These are phyloP conservation scores for Pythium phragmiticola DNA, from an alignment of 352 stramenopile species.

Conservation along the genomic window DNA sequence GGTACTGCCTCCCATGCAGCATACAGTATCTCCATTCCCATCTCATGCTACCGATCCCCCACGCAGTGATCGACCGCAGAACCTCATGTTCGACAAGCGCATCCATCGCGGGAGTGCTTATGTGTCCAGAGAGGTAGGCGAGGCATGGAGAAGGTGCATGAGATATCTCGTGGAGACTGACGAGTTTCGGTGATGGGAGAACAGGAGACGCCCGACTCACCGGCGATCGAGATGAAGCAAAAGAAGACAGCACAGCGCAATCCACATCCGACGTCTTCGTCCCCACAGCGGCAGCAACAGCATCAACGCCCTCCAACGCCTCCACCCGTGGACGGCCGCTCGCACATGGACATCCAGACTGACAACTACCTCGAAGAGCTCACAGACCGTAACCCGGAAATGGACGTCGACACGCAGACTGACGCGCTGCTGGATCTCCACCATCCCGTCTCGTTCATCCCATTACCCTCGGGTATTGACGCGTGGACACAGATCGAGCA, in stretches of 20 bases:
- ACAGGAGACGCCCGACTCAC: conserved; percentile 25
- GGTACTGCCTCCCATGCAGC: neutral
- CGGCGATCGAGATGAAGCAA: conserved; percentile 11
- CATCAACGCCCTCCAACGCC: conserved; percentile 68
- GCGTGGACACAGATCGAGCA: conserved; percentile 90
- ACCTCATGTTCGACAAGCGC: conserved; percentile 95
- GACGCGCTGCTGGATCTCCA: conserved; percentile 88
- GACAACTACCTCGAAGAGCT: conserved; percentile 95
- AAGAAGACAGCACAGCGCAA: conserved; percentile 19
- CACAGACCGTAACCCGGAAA: conserved; percentile 87
- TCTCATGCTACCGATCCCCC: neutral
- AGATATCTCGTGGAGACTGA: neutral
- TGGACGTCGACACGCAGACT: conserved; percentile 90
- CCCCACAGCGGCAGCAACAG: conserved; percentile 35
- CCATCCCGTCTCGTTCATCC: conserved; percentile 84
- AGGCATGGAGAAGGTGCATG: neutral
- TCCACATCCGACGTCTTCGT: conserved; percentile 1
- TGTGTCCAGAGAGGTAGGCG: conserved; percentile 56
- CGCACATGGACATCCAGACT: conserved; percentile 94
- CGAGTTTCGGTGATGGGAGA: neutral
- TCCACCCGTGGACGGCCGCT: conserved; percentile 78
- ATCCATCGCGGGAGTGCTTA: conserved; percentile 94
- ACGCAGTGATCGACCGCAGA: conserved; percentile 60
- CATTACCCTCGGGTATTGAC: conserved; percentile 86
- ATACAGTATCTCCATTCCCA: neutral